Evolutionary conservation across 768 basidiomycete genomes (phyloP).

Genomic region (Mycena galericulata): DNA sequence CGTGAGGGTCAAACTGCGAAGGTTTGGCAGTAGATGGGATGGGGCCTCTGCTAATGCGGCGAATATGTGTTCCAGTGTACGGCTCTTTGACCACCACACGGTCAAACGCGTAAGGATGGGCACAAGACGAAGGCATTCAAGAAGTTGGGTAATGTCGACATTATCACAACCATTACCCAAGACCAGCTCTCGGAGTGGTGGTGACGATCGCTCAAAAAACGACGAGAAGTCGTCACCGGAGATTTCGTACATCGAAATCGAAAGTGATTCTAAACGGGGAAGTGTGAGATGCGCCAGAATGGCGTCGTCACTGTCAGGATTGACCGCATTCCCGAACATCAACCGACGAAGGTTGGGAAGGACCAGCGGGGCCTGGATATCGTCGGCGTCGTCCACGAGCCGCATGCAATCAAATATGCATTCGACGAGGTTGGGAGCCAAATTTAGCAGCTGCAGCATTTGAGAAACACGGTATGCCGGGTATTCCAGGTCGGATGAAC

Average conservation of each 20-base stretch:
- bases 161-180: not conserved
- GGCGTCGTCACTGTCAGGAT: not conserved
- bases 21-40: not conserved
- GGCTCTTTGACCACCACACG: not conserved
- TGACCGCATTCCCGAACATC: not conserved
- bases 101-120: no score
- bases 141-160: not conserved
- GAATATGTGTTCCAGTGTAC: not conserved
- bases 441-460: not conserved
- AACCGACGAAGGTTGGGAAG: not conserved
- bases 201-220: slow-evolving; percentile 3
- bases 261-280: not conserved
- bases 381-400: not conserved
- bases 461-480: not conserved
- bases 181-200: not conserved
- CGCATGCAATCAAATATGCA: not conserved
- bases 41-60: not conserved
- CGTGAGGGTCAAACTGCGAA: not conserved
- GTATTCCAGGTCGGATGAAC: not conserved
- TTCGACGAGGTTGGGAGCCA: not conserved
- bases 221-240: not conserved
- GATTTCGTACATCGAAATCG: not conserved
- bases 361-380: not conserved
- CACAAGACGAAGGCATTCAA: not conserved
- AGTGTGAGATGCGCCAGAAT: not conserved